Evolutionary conservation across 192 early-diverging fungal species (phyloP).

Genomic region (Diversispora eburnea): DNA sequence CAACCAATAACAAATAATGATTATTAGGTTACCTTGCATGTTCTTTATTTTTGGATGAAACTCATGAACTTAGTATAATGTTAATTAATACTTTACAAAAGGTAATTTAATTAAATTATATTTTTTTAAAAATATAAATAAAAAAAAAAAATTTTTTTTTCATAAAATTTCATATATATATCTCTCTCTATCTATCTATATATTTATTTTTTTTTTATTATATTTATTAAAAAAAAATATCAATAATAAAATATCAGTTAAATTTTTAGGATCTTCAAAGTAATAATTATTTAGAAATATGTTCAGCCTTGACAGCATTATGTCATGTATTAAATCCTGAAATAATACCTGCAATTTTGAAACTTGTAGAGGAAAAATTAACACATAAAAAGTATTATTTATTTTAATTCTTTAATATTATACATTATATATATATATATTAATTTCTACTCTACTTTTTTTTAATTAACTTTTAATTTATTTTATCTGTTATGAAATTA

Average conservation of each 20-base stretch:
- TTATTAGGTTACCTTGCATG: slow-evolving; percentile 48
- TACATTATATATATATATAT: too few species aligned
- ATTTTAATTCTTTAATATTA: neutral
- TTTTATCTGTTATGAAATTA: too few species aligned
- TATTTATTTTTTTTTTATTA: slow-evolving; percentile 12
- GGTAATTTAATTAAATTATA: slow-evolving; percentile 21
- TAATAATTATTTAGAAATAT: slow-evolving; percentile 45
- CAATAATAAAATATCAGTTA: neutral
- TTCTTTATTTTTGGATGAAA: slow-evolving; percentile 44
- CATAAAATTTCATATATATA: neutral
- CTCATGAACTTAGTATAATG: slow-evolving; percentile 53
- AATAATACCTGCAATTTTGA: slow-evolving; percentile 38
- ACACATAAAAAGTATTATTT: slow-evolving; percentile 44
- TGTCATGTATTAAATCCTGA: slow-evolving; percentile 47
- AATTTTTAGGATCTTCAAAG: slow-evolving; percentile 49
- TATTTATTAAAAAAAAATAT: neutral
- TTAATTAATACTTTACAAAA: slow-evolving; percentile 54
- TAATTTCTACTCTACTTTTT: too few species aligned
- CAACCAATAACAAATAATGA: too few species aligned
- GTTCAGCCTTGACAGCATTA: slow-evolving; percentile 47
- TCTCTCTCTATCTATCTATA: too few species aligned
- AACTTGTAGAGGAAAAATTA: slow-evolving; percentile 38
- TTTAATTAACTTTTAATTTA: too few species aligned
- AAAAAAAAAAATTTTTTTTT: neutral
- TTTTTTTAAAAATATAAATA: too few species aligned